Evolutionary conservation across 2,329 filamentous ascomycete genomes (phyloP).

Genomic region (Trichoderma sp.): DNA sequence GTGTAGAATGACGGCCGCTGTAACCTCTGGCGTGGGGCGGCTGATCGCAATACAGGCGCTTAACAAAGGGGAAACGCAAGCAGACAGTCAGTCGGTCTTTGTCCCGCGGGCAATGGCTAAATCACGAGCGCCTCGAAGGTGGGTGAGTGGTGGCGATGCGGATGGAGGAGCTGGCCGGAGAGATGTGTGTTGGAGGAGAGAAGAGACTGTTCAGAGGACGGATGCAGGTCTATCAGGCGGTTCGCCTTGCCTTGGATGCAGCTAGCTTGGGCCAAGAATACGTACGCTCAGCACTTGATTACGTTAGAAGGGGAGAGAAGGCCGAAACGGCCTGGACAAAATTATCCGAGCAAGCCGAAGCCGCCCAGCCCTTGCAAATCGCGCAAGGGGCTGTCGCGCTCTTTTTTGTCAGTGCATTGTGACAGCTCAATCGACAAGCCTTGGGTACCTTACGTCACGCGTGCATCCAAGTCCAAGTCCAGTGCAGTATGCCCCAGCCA

Average conservation of each 20-base stretch:
- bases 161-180: background rate
- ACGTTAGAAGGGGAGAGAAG: slow-evolving; percentile 20
- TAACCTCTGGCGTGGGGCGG: slow-evolving; percentile 17
- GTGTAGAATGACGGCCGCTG: slow-evolving; percentile 2
- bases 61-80: slow-evolving; percentile 19
- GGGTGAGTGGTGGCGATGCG: background rate
- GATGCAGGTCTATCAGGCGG: slow-evolving; percentile 14
- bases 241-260: slow-evolving; percentile 14
- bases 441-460: slow-evolving; percentile 17
- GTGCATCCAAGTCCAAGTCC: background rate
- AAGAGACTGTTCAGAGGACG: slow-evolving; percentile 12
- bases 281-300: slow-evolving; percentile 22
- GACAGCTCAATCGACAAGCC: background rate
- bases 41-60: slow-evolving; percentile 24
- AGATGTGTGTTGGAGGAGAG: background rate
- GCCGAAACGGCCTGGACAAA: background rate
- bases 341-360: slow-evolving; percentile 18
- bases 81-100: background rate
- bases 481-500: background rate
- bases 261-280: slow-evolving; percentile 19
- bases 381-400: background rate
- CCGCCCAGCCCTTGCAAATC: background rate
- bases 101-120: slow-evolving; percentile 4
- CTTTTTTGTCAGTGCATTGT: slow-evolving; percentile 18
- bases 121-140: slow-evolving; percentile 1